Evolutionary conservation across 2,329 filamentous ascomycete genomes (phyloP), one percentile per base, ranked within the genome.

Genomic region (Grosmannia serpens): DNA sequence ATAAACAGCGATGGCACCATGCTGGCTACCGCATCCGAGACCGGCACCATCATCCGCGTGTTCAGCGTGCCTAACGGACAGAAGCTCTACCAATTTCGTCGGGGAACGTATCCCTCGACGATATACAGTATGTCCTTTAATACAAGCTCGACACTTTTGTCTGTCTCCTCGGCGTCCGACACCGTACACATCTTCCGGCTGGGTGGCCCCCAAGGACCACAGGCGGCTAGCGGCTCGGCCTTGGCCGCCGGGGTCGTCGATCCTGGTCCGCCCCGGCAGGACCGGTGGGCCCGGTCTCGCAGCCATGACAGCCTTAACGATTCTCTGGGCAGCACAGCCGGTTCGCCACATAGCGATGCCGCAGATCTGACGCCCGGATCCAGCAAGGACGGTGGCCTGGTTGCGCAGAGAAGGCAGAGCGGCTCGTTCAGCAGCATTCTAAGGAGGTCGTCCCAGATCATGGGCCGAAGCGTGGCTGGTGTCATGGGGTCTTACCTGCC

Each of bases 81-180:
- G 67, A 99, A 97, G 71, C 80, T 99, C 22, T 97, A 91, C 71
- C 92, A 99, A 70, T 99, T 99, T 74, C 84, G 94, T 60, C 85
- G 94, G 63, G 94, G 94, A 50, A 96, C 92, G 2, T 96, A 96
- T 72, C 94, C 94, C 0, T 91, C 91, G 1, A 87, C 89, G 47
- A 99, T 99, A 65, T 96, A 91, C 74, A 95, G 91, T 81, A 96
- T 99, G 91, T 95, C 91, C 1, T 99, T 99, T 75, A 99, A 99
- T 71, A 85, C 91, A 55, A 91, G 88, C 60, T 95, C 91, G 2
- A 96, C 91, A 1, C 78, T 99, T 13, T 82, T 99, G 41, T 96
- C 91, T 67, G 91, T 99, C 47, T 97, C 94, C 6, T 97, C 92
- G 3, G 91, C 91, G 1, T 95, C 91, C 0, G 94, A 99, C 67